Base-by-base conservation (phyloP, 768 basidiomycete genomes). In the Auricularia sp. region DNA sequence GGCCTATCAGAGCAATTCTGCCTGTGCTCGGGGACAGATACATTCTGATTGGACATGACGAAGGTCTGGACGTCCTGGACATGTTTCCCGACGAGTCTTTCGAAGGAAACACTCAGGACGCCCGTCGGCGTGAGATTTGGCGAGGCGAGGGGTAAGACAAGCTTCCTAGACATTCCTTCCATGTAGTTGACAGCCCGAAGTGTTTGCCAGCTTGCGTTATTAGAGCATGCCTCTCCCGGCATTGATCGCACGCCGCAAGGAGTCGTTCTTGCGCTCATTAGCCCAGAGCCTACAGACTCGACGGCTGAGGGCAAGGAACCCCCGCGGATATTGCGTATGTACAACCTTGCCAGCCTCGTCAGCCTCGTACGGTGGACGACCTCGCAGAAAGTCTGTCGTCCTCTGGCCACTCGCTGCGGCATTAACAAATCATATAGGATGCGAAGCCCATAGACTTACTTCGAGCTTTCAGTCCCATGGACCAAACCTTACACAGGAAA, bases 1-100 rank as follows among this genome's bases (percentile, higher is more conserved):
- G 83, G 0, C 89, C 82, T 37, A 93, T 94, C 66, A 84, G 85
- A 64, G 88, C 88, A 73, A 73, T 92, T 11, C 79, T 94, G 37
- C 90, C 92, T 7, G 71, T 94, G 24, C 76, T 84, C 45, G 81
- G 81, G 21, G 84, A 89, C 67, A 79, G 80, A 62, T 73, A 90
- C 45, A 64, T 94, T n/a, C 81, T 94, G 13, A 82, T 94, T 34
- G 92, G 92, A 3, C 88, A 89, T 65, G 87, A 90, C 67, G 81
- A 86, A 65, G 92, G 92, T 2, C 80, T 94, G 33, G 90, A 88
- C 1, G 90, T 93, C 5, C 75, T 94, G 61, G 87, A 94, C 70
- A 86, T 91, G 84, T 90, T 86, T 70, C 91, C 92, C 1, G 80
- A 84, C 68, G 87, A 88, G 67, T 87, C 83, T 84, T 77, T 77